A percentile compares a stretch with the other conserved stretches of the same genome.
phyloP scores from a whole-genome alignment of 345 rosid species.

The Cardamine occulta region DNA sequence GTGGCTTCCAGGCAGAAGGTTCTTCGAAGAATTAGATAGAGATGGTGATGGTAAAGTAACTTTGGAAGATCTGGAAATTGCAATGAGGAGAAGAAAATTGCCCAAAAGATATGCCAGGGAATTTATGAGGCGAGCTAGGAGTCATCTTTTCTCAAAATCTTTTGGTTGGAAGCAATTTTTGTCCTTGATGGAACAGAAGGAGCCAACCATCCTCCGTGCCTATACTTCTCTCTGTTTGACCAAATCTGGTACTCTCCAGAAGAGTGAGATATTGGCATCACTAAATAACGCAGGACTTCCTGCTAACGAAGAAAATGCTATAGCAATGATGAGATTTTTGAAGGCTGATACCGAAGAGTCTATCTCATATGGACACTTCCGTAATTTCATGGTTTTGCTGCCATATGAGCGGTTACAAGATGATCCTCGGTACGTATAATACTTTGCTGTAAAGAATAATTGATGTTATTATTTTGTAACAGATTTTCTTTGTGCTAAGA shows the following conservation, averaged over 20 bases:
- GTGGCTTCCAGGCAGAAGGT: slow-evolving; percentile 74
- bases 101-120: slow-evolving; percentile 87
- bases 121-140: slow-evolving; percentile 80
- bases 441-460: slow-evolving; percentile 14
- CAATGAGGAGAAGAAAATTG: slow-evolving; percentile 86
- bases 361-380: slow-evolving; percentile 94
- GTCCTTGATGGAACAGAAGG: slow-evolving; percentile 98
- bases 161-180: slow-evolving; percentile 98
- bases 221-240: slow-evolving; percentile 91
- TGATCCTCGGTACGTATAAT: slow-evolving; percentile 80
- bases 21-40: slow-evolving; percentile 96
- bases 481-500: background rate
- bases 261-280: slow-evolving; percentile 94
- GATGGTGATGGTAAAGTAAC: slow-evolving; percentile 97
- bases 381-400: slow-evolving; percentile 92
- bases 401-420: slow-evolving; percentile 93
- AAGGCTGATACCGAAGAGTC: slow-evolving; percentile 91
- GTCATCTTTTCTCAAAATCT: slow-evolving; percentile 90
- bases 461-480: slow-evolving; percentile 1
- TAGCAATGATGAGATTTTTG: slow-evolving; percentile 94
- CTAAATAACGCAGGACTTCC: slow-evolving; percentile 91
- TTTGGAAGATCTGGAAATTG: slow-evolving; percentile 94
- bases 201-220: slow-evolving; percentile 96
- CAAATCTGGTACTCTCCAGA: slow-evolving; percentile 95
- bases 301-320: slow-evolving; percentile 93